These are phyloP conservation scores for Gracilaria domingensis DNA, from an alignment of 23 red algal species.

Conservation along the genomic window DNA sequence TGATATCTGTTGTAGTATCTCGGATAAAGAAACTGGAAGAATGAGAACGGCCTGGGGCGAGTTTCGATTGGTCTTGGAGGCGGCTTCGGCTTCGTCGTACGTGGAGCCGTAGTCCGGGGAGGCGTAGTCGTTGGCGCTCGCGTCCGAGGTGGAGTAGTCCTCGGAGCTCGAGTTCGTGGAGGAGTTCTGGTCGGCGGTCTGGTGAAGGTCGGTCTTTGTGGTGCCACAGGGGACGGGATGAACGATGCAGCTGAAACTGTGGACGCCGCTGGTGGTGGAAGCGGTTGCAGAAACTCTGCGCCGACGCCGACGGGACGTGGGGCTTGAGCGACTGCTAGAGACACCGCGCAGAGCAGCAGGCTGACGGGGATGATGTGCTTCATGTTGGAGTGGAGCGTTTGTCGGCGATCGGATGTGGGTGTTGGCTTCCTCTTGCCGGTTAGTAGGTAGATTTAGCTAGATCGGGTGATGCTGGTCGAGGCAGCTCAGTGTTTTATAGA, in stretches of 20 bases:
- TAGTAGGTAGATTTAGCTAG: neutral
- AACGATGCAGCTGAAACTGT: neutral
- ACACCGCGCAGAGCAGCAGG: neutral
- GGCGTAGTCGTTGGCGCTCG: too few species aligned
- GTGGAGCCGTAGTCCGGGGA: too few species aligned
- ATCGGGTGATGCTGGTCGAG: neutral
- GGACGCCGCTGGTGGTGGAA: neutral
- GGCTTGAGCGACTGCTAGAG: neutral
- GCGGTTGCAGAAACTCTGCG: constrained; percentile 2
- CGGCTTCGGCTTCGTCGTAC: too few species aligned
- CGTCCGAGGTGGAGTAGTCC: too few species aligned
- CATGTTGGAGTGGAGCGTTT: neutral
- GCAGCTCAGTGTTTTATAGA: too few species aligned
- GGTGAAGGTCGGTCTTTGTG: neutral
- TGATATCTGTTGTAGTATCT: too few species aligned
- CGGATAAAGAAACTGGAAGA: too few species aligned
- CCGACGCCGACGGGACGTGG: constrained; percentile 13
- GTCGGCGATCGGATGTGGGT: too few species aligned
- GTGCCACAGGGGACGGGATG: neutral
- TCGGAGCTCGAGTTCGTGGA: too few species aligned
- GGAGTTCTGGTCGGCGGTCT: neutral
- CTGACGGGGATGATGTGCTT: neutral
- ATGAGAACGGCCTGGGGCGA: too few species aligned
- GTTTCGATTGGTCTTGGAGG: too few species aligned
- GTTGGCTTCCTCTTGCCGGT: too few species aligned